A percentile compares a stretch with the other conserved stretches of the same genome.
Conservation (phyloP, 306 rosid species). For the Ormosia emarginata region DNA sequence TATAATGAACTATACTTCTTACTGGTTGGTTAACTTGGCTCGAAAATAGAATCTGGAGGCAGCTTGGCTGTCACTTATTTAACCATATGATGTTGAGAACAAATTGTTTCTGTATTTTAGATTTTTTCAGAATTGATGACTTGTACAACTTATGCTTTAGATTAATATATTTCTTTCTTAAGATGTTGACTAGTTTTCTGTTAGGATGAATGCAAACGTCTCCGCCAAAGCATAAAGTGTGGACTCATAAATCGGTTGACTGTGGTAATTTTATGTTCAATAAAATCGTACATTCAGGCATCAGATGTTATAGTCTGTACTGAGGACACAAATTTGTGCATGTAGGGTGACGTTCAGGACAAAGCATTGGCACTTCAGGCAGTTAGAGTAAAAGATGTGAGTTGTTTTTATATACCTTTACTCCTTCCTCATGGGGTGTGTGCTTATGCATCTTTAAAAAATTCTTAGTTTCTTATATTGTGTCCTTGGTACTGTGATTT, state of each 20-base stretch:
- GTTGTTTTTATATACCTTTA: constrained; percentile 23
- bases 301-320: constrained; percentile 5
- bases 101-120: neutral
- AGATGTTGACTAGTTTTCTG: constrained; percentile 19
- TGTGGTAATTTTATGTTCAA: constrained; percentile 61
- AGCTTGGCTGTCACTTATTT: neutral
- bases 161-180: neutral
- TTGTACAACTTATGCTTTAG: neutral
- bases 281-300: constrained; percentile 9
- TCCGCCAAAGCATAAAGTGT: constrained; percentile 97
- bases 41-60: neutral
- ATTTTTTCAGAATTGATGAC: neutral
- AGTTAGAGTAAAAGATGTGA: constrained; percentile 96
- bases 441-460: constrained; percentile 6
- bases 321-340: constrained; percentile 29
- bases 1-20: neutral
- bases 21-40: neutral
- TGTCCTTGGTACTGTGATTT: neutral
- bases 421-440: neutral
- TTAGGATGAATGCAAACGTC: constrained; percentile 98
- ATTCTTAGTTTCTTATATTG: neutral
- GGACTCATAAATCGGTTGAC: constrained; percentile 84
- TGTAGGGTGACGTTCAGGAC: constrained; percentile 95
- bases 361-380: constrained; percentile 77
- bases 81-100: neutral